Percentiles rank a stretch among this genome's conserved stretches.
phyloP scores from a whole-genome alignment of 2,329 filamentous ascomycete genomes.

The Xylaria arbuscula region DNA sequence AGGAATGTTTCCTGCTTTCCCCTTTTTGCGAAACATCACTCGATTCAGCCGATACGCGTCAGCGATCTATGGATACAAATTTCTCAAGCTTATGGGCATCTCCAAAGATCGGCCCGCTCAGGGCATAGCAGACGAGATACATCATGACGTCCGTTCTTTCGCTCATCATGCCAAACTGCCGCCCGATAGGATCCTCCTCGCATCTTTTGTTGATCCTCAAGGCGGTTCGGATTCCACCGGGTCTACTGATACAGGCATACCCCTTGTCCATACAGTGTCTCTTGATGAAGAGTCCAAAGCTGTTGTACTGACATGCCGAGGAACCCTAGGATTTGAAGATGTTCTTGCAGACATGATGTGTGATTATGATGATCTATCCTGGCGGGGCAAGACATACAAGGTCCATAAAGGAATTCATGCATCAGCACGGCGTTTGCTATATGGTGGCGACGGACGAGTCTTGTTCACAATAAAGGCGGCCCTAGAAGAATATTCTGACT shows the following conservation, averaged over 20 bases:
- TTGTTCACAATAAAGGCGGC: conserved; percentile 73
- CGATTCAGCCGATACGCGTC: conserved; percentile 75
- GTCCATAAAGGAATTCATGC: conserved; percentile 81
- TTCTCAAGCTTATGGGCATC: conserved; percentile 72
- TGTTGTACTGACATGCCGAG: conserved; percentile 77
- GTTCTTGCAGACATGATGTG: conserved; percentile 79
- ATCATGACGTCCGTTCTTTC: conserved; percentile 72
- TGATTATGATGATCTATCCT: conserved; percentile 73
- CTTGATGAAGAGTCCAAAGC: conserved; percentile 78
- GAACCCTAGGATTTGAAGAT: conserved; percentile 79
- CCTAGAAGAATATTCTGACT: conserved; percentile 73
- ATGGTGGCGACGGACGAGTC: conserved; percentile 74
- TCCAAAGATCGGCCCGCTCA: conserved; percentile 60
- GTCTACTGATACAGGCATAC: conserved; percentile 72
- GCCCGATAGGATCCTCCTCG: conserved; percentile 70
- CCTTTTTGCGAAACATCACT: conserved; percentile 70
- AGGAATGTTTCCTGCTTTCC: conserved; percentile 68
- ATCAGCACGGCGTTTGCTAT: conserved; percentile 74
- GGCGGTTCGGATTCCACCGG: conserved; percentile 74
- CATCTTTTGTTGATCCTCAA: conserved; percentile 76
- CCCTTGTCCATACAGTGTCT: conserved; percentile 78
- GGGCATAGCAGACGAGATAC: conserved; percentile 59
- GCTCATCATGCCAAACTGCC: conserved; percentile 70
- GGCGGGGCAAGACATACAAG: conserved; percentile 73
- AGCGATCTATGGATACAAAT: conserved; percentile 72